Base-by-base conservation (phyloP, 139 green algal species). In the Marvania coccoides region DNA sequence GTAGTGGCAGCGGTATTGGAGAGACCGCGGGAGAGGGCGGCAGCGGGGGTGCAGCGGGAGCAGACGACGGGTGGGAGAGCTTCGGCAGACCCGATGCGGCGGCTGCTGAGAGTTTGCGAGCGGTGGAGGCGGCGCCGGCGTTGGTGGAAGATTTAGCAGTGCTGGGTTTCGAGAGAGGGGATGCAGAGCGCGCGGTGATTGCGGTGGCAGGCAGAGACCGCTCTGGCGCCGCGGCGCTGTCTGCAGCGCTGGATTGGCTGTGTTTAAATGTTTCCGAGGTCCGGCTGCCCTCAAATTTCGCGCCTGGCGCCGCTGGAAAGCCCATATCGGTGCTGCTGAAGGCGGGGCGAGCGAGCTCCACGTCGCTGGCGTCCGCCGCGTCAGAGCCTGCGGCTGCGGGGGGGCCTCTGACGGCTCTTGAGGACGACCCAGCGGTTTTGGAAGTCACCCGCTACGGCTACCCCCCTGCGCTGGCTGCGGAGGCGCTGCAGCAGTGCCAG, bases 201-300 rank as follows among this genome's bases (percentile, higher is more conserved):
- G 63, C 55, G 14, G 48, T 26, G 23, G 47, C 33, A 13, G 33
- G 23, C 26, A 48, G 23, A 15, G 51, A 26, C 28, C 14, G 12
- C 62, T 29, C 6, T 7, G 39, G 33, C 24, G 15, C 14, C 5
- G 35, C 47, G 3, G 38, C 29, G 2, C 24, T 85, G 34, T 61
- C 76, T 30, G 58, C 59, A 4, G 69, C 76, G 28, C 67, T 93
- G 37, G 88, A 93, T 63, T 95, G 86, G 86, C 80, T 93, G 45
- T 86, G 83, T 40, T 30, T 95, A 9, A 45, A 80, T 42, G 38
- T 91, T 15, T 75, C 81, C 9, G 65, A 80, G 15, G 77, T 87
- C 4, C 53, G 81, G 30, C 67, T 95, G 64, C 88, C 88, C 0
- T 36, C 56, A 5, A 71, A 70, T 9, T 90, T 87, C 69, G 81